phyloP scores from a whole-genome alignment of 306 rosid genomes.

The Trifolium fragiferum region DNA sequence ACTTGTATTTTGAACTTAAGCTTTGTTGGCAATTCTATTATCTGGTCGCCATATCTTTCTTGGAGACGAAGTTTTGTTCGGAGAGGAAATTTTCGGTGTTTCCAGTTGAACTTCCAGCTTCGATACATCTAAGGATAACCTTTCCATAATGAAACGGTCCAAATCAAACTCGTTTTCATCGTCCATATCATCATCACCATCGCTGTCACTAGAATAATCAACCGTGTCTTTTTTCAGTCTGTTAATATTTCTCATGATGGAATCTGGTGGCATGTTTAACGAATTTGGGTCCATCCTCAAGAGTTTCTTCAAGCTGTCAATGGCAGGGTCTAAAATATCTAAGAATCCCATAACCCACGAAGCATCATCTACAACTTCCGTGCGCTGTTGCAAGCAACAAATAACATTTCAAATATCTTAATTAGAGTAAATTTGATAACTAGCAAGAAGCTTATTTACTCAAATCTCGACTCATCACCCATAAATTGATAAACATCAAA shows the following conservation, averaged over 20 bases:
- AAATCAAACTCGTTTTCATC: conserved; percentile 63
- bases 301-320: conserved; percentile 77
- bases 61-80: conserved; percentile 46
- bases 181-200: conserved; percentile 43
- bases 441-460: not conserved
- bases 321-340: conserved; percentile 89
- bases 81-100: conserved; percentile 41
- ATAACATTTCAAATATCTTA: conserved; percentile 9
- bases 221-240: conserved; percentile 41
- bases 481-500: not conserved
- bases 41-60: conserved; percentile 58
- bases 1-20: conserved; percentile 23
- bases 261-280: conserved; percentile 41
- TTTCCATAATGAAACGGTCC: conserved; percentile 69
- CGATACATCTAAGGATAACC: conserved; percentile 66
- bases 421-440: conserved; percentile 1
- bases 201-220: conserved; percentile 35
- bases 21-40: conserved; percentile 35
- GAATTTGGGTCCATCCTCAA: conserved; percentile 67
- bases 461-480: conserved; percentile 12
- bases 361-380: conserved; percentile 95
- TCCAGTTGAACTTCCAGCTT: conserved; percentile 68
- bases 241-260: conserved; percentile 38
- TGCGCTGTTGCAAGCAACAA: conserved; percentile 67
- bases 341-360: conserved; percentile 93